phyloP scores from a whole-genome alignment of 2,329 filamentous ascomycete genomes.

The Purpureocillium lavendulum region DNA sequence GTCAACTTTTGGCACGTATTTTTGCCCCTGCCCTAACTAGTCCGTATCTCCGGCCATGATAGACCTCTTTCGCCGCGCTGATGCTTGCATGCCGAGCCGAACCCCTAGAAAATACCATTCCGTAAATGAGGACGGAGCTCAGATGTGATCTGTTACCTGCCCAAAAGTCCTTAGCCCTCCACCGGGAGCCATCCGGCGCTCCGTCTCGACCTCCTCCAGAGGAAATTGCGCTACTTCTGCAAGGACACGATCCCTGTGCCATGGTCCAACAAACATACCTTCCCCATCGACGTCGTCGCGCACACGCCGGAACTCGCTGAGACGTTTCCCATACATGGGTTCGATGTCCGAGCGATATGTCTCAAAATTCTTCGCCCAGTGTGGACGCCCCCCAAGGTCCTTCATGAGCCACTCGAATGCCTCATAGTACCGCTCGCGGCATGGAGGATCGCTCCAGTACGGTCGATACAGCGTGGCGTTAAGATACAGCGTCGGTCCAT shows the following conservation, averaged over 20 bases:
- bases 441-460: slow-evolving; percentile 70
- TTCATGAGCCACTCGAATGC: slow-evolving; percentile 89
- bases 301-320: slow-evolving; percentile 59
- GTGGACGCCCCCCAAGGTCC: slow-evolving; percentile 71
- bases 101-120: too few relatives aligned
- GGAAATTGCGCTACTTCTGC: slow-evolving; percentile 21
- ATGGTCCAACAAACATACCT: slow-evolving; percentile 84
- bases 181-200: slow-evolving; percentile 13
- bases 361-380: slow-evolving; percentile 90
- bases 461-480: slow-evolving; percentile 87
- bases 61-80: too few relatives aligned
- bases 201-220: slow-evolving; percentile 27
- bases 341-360: slow-evolving; percentile 53
- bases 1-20: too few relatives aligned
- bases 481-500: slow-evolving; percentile 74
- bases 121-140: too few relatives aligned
- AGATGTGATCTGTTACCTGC: neutral
- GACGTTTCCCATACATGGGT: slow-evolving; percentile 58
- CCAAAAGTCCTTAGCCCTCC: slow-evolving; percentile 16
- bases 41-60: too few relatives aligned
- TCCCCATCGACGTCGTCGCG: slow-evolving; percentile 66
- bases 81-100: neutral
- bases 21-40: too few relatives aligned
- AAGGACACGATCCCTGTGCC: slow-evolving; percentile 68
- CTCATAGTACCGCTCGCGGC: slow-evolving; percentile 70